These are phyloP conservation scores for Paragyromitra xinjiangensis DNA, from an alignment of 495 filamentous ascomycete genomes.

Conservation along the genomic window DNA sequence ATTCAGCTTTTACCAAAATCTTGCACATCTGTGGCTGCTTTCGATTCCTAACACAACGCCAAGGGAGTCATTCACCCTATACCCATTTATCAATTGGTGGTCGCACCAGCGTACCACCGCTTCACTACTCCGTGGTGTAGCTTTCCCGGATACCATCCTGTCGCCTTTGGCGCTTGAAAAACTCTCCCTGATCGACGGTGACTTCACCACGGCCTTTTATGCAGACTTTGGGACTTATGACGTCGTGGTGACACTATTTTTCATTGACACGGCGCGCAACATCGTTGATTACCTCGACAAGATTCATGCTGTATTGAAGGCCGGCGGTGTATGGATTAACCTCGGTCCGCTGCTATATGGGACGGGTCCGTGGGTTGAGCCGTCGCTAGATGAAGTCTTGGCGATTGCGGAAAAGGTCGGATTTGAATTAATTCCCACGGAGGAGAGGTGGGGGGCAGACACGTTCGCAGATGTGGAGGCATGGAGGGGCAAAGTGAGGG, in stretches of 20 bases:
- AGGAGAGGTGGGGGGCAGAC: slow-evolving; percentile 54
- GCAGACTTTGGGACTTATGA: slow-evolving; percentile 71
- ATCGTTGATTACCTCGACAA: slow-evolving; percentile 86
- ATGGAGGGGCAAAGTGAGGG: slow-evolving; percentile 62
- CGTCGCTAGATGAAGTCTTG: slow-evolving; percentile 87
- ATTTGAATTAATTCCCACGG: slow-evolving; percentile 71
- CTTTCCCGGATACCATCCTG: slow-evolving; percentile 58
- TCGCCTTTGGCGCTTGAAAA: slow-evolving; percentile 36
- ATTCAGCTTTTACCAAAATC: slow-evolving; percentile 61
- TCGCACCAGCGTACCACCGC: slow-evolving; percentile 61
- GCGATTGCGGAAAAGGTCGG: slow-evolving; percentile 76
- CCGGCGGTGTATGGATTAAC: slow-evolving; percentile 86
- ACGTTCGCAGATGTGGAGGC: slow-evolving; percentile 60
- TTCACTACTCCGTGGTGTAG: slow-evolving; percentile 60
- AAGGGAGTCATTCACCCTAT: slow-evolving; percentile 47
- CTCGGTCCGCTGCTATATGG: slow-evolving; percentile 81
- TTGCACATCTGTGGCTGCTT: slow-evolving; percentile 59
- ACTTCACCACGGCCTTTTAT: slow-evolving; percentile 60
- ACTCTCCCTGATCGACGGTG: slow-evolving; percentile 60
- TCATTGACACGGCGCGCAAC: slow-evolving; percentile 96
- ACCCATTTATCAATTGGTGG: slow-evolving; percentile 63
- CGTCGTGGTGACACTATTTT: slow-evolving; percentile 88
- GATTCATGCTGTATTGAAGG: slow-evolving; percentile 77
- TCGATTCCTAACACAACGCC: slow-evolving; percentile 34
- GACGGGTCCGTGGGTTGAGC: slow-evolving; percentile 69